Conservation (phyloP, 306 rosid species). For the Ceratonia siliqua region DNA sequence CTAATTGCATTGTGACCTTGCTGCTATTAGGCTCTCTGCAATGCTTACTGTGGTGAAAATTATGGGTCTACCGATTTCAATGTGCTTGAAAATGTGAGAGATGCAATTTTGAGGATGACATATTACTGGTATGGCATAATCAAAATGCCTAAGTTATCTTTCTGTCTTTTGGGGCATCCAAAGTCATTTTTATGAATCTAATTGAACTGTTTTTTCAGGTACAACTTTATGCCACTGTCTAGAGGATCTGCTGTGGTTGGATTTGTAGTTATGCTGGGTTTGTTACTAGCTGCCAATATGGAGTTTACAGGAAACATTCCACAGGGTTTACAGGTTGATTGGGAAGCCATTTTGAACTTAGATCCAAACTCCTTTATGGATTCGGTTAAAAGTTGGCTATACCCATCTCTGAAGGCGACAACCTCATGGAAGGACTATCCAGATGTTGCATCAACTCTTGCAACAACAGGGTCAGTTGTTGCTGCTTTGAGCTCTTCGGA, state of each 20-base stretch:
- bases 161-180: not conserved
- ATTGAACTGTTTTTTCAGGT: constrained; percentile 44
- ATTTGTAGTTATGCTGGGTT: constrained; percentile 59
- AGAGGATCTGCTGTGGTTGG: constrained; percentile 71
- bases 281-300: constrained; percentile 71
- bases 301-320: constrained; percentile 59
- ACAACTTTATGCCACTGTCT: constrained; percentile 74
- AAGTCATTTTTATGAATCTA: not conserved
- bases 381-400: constrained; percentile 60
- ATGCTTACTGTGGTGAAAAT: constrained; percentile 58
- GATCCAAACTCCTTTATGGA: constrained; percentile 56
- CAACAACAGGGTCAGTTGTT: constrained; percentile 63
- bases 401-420: constrained; percentile 56
- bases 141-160: not conserved
- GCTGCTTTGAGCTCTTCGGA: constrained; percentile 58
- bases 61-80: constrained; percentile 57
- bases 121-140: constrained; percentile 61
- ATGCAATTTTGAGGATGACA: constrained; percentile 70
- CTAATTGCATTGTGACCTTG: not conserved
- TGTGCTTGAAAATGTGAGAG: constrained; percentile 66
- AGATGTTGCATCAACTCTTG: constrained; percentile 50
- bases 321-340: constrained; percentile 59
- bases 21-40: constrained; percentile 54
- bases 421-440: constrained; percentile 67
- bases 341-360: constrained; percentile 63